Evolutionary conservation across 805 yeast species (phyloP).

Genomic region (Candida tammaniensis): DNA sequence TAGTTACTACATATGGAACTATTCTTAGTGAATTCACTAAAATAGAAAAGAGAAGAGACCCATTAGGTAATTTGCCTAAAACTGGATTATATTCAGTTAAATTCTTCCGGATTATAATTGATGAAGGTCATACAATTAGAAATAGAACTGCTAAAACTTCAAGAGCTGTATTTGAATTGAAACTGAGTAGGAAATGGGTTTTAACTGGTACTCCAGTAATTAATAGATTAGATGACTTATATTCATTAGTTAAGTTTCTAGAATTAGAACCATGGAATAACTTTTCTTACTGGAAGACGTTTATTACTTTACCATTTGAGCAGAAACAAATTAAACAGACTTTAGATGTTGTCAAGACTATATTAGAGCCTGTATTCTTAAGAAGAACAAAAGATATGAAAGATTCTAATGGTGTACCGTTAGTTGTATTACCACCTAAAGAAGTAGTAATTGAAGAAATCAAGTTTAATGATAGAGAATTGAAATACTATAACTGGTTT

Average conservation of each 20-base stretch:
- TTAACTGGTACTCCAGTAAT: constrained; percentile 93
- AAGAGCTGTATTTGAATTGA: constrained; percentile 67
- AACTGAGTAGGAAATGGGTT: constrained; percentile 72
- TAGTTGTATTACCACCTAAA: constrained; percentile 76
- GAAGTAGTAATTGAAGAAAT: constrained; percentile 68
- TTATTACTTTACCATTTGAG: constrained; percentile 81
- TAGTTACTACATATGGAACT: constrained; percentile 86
- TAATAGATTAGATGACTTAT: constrained; percentile 83
- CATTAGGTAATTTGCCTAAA: constrained; percentile 24
- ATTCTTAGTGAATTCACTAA: constrained; percentile 72
- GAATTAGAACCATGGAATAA: constrained; percentile 88
- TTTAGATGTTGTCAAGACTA: constrained; percentile 77
- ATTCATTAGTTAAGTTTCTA: constrained; percentile 69
- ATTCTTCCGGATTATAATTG: constrained; percentile 74
- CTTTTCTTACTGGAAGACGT: constrained; percentile 82
- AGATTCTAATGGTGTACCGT: constrained; percentile 64
- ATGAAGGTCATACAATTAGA: constrained; percentile 89
- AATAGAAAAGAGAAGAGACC: constrained; percentile 29
- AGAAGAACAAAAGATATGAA: constrained; percentile 87
- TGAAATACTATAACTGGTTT: constrained; percentile 63
- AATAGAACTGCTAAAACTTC: constrained; percentile 78
- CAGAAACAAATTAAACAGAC: constrained; percentile 69
- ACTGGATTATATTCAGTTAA: constrained; percentile 68
- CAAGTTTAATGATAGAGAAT: constrained; percentile 64
- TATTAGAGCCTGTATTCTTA: constrained; percentile 76